Base-by-base conservation (phyloP, 2,329 filamentous ascomycete genomes). In the Talaromyces albobiverticillius region DNA sequence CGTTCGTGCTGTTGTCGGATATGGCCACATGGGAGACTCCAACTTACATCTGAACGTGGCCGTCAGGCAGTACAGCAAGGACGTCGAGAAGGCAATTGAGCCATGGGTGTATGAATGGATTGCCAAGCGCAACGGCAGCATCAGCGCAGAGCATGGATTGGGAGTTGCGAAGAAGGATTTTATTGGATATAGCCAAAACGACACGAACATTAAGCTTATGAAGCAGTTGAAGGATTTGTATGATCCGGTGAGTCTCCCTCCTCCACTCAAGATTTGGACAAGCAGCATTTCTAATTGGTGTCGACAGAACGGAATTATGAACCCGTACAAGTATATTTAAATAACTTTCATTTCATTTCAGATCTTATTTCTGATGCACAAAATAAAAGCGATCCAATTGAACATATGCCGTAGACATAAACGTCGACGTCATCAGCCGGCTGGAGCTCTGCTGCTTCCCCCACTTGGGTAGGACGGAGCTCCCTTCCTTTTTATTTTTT, bases 51-150 rank as follows among this genome's bases (percentile, higher is more conserved):
- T 99, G 61, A 99, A 99, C 72, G 83, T 99, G 31, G 82, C 89
- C 1, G 88, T 90, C 16, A 79, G 92, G 57, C 78, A 86, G 57
- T 97, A 94, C 72, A 90, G 94, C 72, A 89, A 92, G 74, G 79
- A 83, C 54, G 90, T 99, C 23, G 94, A 99, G 76, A 83, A 89
- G 72, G 79, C 83, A 23, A 81, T 99, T 36, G 94, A 99, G 77
- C 94, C 95, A 0, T 99, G 88, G 75, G 90, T 99, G 22, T 99
- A 96, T 68, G 91, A 99, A 76, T 99, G 94, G 94, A 93, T 97
- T 61, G 80, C 86, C 64, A 84, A 90, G 76, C 82, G 89, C 45
- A 87, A 87, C 59, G 94, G 94, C 58, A 96, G 91, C 72, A 96
- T 99, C 73, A 96, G 91, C 67, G 94, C 94, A 47, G 94, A 99